Percentiles rank a stretch among this genome's conserved stretches.
These are phyloP conservation scores for Curvularia verruculosa DNA, from an alignment of 2,329 filamentous ascomycete genomes.

Conservation along the genomic window DNA sequence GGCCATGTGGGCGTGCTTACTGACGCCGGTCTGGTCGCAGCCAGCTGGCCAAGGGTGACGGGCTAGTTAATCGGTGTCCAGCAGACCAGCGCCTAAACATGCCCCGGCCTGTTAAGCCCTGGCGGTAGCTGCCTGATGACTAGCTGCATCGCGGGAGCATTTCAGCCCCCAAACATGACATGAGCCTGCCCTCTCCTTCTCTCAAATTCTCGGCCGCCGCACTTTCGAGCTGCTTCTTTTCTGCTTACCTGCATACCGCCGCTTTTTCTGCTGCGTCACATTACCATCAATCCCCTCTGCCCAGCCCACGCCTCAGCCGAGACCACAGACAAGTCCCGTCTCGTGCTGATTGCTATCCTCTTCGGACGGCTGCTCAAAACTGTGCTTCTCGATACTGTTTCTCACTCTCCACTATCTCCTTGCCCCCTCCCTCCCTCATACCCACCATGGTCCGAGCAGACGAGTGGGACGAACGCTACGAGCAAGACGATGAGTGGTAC, in stretches of 20 bases:
- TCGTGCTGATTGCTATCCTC: conserved; percentile 18
- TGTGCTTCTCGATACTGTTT: not conserved
- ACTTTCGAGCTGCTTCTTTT: conserved; percentile 20
- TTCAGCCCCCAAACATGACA: conserved; percentile 31
- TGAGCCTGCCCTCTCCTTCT: conserved; percentile 16
- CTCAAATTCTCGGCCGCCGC: conserved; percentile 31
- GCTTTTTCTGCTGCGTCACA: conserved; percentile 19
- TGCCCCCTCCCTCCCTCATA: not conserved
- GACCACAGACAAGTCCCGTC: conserved; percentile 12
- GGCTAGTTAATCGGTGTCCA: conserved; percentile 22
- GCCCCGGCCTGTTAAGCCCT: conserved; percentile 27
- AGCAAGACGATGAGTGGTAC: conserved; percentile 45
- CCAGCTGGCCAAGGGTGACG: conserved; percentile 6
- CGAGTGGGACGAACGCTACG: conserved; percentile 37
- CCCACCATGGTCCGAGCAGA: conserved; percentile 33
- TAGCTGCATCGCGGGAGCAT: conserved; percentile 36
- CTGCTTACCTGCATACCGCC: conserved; percentile 23
- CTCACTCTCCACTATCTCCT: not conserved
- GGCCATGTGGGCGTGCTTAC: conserved; percentile 15
- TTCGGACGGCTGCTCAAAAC: conserved; percentile 3
- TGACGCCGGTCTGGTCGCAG: conserved; percentile 13
- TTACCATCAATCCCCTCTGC: conserved; percentile 29
- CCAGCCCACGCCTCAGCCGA: conserved; percentile 20
- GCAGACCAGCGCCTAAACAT: conserved; percentile 27
- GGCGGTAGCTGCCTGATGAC: conserved; percentile 38